Base-by-base conservation (phyloP, 2,329 filamentous ascomycete genomes). In the Scopulariopsis brevicaulis region DNA sequence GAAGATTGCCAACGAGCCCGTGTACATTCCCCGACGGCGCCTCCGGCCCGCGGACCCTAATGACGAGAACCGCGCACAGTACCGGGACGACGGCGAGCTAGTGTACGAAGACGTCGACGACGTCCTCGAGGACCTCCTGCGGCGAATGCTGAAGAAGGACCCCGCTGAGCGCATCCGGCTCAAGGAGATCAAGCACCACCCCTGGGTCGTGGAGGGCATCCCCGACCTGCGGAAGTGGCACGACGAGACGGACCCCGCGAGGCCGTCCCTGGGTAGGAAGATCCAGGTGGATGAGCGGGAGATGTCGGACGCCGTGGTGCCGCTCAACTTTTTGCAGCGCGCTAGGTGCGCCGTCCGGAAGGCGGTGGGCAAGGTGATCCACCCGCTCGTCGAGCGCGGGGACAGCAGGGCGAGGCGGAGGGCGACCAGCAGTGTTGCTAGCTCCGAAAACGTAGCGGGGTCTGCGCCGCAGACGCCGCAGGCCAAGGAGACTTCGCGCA, bases 221-320 rank as follows among this genome's bases (percentile, higher is more conserved):
- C 74, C 82, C 37, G 86, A 96, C 64, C 82, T 86, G 43, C 75
- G 83, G 35, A 78, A 80, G 11, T 99, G 94, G 94, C 82, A 96
- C n/a, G 90, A 96, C 64, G 90, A 96, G 62, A 96, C 92, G 1
- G 93, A 97, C 66, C 91, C 92, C 1, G 85, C 84, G 43, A 82
- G 86, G 40, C 86, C 86, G 60, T 86, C 85, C 35, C 83, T 89
- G 59, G 91, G 90, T 63, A 85, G 87, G 68, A 90, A 85, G 71
- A 97, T 99, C 65, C 87, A 96, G 69, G 90, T 97, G 54, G 92
- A 96, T 60, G 90, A 90, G 63, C 85, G 85, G 66, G 94, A 99
- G 71, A 84, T 99, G 65, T 92, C 90, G 53, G 83, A 85, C 58
- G 94, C 94, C 59, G 94, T 99, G 58, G 87, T 96, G 18, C 92